These are phyloP conservation scores for Verticillium nonalfalfae DNA, from an alignment of 2,329 filamentous ascomycete species.

Conservation along the genomic window DNA sequence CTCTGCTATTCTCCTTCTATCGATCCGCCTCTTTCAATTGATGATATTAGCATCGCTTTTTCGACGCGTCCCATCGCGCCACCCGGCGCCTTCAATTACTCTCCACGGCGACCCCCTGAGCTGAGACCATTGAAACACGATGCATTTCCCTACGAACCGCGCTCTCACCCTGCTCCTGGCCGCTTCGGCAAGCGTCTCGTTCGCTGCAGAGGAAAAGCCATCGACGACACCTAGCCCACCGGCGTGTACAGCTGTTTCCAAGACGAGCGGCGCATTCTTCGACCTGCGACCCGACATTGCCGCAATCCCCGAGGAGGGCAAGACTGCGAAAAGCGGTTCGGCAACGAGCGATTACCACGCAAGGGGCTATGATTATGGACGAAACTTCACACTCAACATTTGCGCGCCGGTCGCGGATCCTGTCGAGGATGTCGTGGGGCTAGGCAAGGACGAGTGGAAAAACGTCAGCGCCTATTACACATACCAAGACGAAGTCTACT, in stretches of 20 bases:
- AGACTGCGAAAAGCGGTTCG: constrained; percentile 33
- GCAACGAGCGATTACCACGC: constrained; percentile 50
- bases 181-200: constrained; percentile 17
- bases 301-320: constrained; percentile 33
- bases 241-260: constrained; percentile 50
- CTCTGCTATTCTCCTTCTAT: not conserved
- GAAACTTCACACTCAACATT: constrained; percentile 80
- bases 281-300: constrained; percentile 52
- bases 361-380: constrained; percentile 68
- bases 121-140: constrained; percentile 6
- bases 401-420: constrained; percentile 69
- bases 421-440: constrained; percentile 55
- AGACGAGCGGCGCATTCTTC: constrained; percentile 50
- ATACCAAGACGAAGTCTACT: constrained; percentile 58
- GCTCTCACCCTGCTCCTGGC: constrained; percentile 27
- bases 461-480: constrained; percentile 78
- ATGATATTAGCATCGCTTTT: constrained; percentile 1
- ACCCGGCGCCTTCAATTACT: constrained; percentile 1
- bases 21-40: constrained; percentile 2
- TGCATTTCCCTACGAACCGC: constrained; percentile 14
- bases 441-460: constrained; percentile 54
- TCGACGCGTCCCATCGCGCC: constrained; percentile 1
- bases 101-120: not conserved
- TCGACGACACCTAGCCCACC: constrained; percentile 36
- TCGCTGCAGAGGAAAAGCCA: constrained; percentile 27